Conservation (phyloP, 306 rosid species). For the Dryas octopetala region DNA sequence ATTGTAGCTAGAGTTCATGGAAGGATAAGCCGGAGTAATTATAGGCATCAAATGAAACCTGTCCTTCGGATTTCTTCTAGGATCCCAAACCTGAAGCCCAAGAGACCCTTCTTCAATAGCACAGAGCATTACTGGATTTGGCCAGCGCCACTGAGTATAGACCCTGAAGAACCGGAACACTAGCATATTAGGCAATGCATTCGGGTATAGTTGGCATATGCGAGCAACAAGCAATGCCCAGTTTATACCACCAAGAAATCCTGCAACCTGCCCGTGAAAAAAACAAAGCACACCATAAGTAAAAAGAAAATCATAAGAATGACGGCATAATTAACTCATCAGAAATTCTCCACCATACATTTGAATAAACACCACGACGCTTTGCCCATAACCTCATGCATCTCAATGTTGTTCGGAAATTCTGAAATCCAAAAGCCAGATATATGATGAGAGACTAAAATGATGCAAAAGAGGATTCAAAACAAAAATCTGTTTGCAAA, state of each 20-base stretch:
- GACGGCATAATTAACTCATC: not conserved
- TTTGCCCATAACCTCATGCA: constrained; percentile 98
- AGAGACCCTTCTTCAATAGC: constrained; percentile 87
- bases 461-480: constrained; percentile 5
- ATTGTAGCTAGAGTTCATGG: constrained; percentile 97
- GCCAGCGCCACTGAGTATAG: constrained; percentile 97
- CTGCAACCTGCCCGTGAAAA: constrained; percentile 70
- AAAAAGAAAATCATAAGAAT: constrained; percentile 21
- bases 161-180: constrained; percentile 96
- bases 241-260: constrained; percentile 98
- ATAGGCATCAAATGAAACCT: constrained; percentile 90
- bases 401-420: constrained; percentile 88
- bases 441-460: constrained; percentile 28
- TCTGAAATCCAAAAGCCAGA: constrained; percentile 52
- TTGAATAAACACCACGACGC: constrained; percentile 94
- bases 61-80: constrained; percentile 86
- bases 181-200: constrained; percentile 91
- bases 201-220: constrained; percentile 96
- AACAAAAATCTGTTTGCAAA: not conserved
- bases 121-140: constrained; percentile 97
- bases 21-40: constrained; percentile 98
- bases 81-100: constrained; percentile 95
- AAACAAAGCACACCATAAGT: constrained; percentile 30
- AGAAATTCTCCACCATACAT: constrained; percentile 50
- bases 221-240: constrained; percentile 99